Conservation (phyloP, 2,329 filamentous ascomycete genomes). For the Colletotrichum sublineola region DNA sequence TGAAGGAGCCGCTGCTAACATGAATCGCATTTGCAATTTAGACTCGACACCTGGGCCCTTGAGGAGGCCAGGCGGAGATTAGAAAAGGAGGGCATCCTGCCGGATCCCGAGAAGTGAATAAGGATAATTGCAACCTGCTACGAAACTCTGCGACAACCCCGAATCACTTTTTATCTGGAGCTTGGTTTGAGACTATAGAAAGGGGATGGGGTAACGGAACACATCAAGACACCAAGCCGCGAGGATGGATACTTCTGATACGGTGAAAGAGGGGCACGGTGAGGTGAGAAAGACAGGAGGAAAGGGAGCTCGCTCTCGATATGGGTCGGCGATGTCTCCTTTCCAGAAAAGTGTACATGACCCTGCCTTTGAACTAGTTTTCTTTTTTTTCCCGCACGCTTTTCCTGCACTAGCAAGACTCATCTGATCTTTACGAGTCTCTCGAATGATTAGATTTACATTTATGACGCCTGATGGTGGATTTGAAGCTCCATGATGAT, state of each 20-base stretch:
- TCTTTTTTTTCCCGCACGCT: conserved; percentile 46
- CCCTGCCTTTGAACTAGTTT: conserved; percentile 44
- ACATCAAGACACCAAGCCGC: conserved; percentile 33
- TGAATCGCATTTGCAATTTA: conserved; percentile 54
- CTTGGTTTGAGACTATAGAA: conserved; percentile 29
- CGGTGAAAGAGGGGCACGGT: not conserved
- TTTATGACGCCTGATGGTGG: conserved; percentile 20
- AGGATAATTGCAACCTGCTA: conserved; percentile 58
- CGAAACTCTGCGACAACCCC: conserved; percentile 6
- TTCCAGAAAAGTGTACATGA: conserved; percentile 49
- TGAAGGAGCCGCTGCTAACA: conserved; percentile 47
- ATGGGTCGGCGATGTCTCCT: conserved; percentile 15
- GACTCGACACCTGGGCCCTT: conserved; percentile 99
- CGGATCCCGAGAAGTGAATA: conserved; percentile 76
- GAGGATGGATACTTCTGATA: conserved; percentile 19
- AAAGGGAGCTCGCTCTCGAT: conserved; percentile 33
- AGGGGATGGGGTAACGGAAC: conserved; percentile 35
- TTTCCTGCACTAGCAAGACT: conserved; percentile 45
- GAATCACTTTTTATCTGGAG: conserved; percentile 12
- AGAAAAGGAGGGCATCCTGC: conserved; percentile 94
- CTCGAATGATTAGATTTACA: conserved; percentile 39
- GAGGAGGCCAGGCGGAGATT: conserved; percentile 96
- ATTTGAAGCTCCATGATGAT: not conserved
- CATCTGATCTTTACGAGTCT: conserved; percentile 28
- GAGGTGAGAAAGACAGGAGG: conserved; percentile 35